Conservation (phyloP, 1,284 basidiomycete species). For the Golubevia sp. region DNA sequence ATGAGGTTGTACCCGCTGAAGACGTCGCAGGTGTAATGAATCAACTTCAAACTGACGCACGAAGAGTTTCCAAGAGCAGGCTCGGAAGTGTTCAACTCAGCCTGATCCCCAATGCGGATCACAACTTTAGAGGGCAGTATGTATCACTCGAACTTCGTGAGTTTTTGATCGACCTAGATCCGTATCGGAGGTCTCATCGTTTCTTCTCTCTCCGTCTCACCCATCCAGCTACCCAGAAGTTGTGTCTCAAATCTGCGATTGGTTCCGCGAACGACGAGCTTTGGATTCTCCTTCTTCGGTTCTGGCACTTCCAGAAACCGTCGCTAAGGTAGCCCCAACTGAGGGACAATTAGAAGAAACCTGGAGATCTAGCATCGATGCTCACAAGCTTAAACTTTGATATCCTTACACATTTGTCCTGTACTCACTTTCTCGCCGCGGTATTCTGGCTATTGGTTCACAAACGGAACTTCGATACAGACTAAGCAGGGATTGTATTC, state of each 20-base stretch:
- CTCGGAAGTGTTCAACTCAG: constrained; percentile 23
- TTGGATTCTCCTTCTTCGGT: too few species aligned
- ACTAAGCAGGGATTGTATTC: too few species aligned
- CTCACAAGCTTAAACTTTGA: too few species aligned
- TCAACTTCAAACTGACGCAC: constrained; percentile 13
- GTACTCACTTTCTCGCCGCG: too few species aligned
- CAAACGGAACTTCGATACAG: too few species aligned
- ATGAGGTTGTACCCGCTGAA: constrained; percentile 31
- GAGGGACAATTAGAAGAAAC: too few species aligned
- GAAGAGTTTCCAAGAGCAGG: constrained; percentile 1
- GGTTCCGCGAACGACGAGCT: constrained; percentile 14
- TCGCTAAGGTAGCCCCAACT: too few species aligned
- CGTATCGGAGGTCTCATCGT: not conserved
- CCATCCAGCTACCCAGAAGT: constrained; percentile 27
- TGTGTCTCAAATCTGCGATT: constrained; percentile 27
- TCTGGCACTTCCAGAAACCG: too few species aligned
- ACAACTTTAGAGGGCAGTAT: constrained; percentile 18
- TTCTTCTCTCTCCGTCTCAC: not conserved
- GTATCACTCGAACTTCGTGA: not conserved
- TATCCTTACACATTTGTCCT: too few species aligned
- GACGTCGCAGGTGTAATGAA: constrained; percentile 32
- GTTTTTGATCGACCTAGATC: too few species aligned
- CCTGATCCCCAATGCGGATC: constrained; percentile 38
- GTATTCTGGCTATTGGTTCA: too few species aligned
- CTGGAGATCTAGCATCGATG: too few species aligned